Percentiles rank a stretch among this genome's conserved stretches.
Conservation (phyloP, 192 early-diverging fungal species). For the Phlyctochytrium bullatum region DNA sequence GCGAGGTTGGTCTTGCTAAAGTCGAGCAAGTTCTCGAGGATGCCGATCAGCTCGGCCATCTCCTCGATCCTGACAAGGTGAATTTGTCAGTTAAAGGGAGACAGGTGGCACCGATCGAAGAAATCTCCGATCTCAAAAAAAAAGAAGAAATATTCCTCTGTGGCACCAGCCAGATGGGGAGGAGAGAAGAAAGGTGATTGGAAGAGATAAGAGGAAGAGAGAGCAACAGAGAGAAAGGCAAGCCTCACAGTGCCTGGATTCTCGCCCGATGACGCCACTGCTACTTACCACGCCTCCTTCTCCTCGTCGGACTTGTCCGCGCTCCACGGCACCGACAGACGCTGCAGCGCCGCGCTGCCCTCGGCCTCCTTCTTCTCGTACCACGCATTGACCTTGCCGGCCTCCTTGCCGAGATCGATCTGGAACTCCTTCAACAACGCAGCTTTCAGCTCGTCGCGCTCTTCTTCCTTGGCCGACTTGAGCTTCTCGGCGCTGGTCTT, state of each 20-base stretch:
- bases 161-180: no score
- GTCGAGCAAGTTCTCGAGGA: slow-evolving; percentile 40
- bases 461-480: background rate
- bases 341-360: background rate
- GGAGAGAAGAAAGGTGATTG: no score
- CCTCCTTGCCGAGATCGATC: background rate
- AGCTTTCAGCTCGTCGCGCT: background rate
- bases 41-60: slow-evolving; percentile 7
- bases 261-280: no score
- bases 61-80: slow-evolving; percentile 15
- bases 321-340: background rate
- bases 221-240: no score
- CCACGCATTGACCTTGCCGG: slow-evolving; percentile 6
- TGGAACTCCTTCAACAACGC: background rate
- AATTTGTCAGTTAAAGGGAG: slow-evolving; percentile 5
- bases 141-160: no score
- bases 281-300: slow-evolving; percentile 5
- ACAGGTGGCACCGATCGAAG: background rate
- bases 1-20: slow-evolving; percentile 59
- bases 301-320: background rate
- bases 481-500: slow-evolving; percentile 5
- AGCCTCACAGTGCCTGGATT: no score
- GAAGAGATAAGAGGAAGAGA: no score
- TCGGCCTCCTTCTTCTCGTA: background rate
- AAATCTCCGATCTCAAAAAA: no score